These are phyloP conservation scores for Blattamonas nauphoetae DNA, from an alignment of 78 protist genomes.

Conservation along the genomic window DNA sequence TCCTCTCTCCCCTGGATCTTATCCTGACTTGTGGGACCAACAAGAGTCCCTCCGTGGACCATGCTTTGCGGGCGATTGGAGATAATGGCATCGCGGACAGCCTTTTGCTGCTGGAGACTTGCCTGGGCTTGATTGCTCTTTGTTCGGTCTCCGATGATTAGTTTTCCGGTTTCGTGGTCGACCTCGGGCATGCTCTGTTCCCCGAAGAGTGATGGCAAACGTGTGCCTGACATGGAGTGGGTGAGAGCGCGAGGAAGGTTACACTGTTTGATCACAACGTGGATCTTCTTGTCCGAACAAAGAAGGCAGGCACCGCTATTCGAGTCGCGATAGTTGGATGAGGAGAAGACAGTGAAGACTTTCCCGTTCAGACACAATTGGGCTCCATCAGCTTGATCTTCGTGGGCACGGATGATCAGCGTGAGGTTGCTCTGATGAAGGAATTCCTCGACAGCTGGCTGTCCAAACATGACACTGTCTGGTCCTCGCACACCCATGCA, in stretches of 20 bases:
- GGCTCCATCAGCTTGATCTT: background rate
- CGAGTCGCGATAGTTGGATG: slow-evolving; percentile 12
- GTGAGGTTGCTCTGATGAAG: background rate
- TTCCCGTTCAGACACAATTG: background rate
- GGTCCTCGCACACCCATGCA: background rate
- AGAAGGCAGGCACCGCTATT: slow-evolving; percentile 8
- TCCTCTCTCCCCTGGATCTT: too few relatives aligned
- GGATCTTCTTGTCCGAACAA: background rate
- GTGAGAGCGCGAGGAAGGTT: background rate
- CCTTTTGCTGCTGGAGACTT: background rate
- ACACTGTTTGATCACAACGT: background rate
- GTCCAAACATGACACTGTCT: slow-evolving; percentile 1
- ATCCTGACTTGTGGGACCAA: too few relatives aligned
- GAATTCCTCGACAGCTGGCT: background rate
- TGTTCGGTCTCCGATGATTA: background rate
- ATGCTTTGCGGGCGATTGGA: background rate
- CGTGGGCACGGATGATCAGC: slow-evolving; percentile 6
- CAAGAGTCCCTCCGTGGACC: background rate
- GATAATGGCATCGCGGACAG: too few relatives aligned
- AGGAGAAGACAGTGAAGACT: slow-evolving; percentile 6
- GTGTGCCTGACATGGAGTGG: background rate
- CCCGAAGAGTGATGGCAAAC: background rate
- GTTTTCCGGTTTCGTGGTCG: background rate
- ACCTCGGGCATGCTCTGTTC: background rate
- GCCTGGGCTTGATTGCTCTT: background rate